Base-by-base conservation (phyloP, 2,329 filamentous ascomycete species). In the Paradendryphiella salina region DNA sequence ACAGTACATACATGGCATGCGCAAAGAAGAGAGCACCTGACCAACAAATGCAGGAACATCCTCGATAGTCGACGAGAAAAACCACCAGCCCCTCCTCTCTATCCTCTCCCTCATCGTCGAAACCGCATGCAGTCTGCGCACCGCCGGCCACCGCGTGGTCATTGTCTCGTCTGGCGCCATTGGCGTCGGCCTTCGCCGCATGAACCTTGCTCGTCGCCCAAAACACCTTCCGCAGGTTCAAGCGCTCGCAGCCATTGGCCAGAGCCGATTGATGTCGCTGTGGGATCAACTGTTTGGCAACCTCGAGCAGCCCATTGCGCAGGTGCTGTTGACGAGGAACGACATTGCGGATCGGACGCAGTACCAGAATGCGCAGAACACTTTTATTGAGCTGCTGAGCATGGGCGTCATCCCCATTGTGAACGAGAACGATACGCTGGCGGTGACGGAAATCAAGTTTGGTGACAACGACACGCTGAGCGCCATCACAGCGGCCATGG, bases 331-430 rank as follows among this genome's bases (percentile, higher is more conserved):
- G 60, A 97, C 94, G 3, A 83, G 94, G 64, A 96, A 93, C 71
- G 94, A 99, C 71, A 99, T 99, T 74, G 90, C 92, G 36, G 93
- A 97, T 85, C 86, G 90, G 53, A 93, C 90, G 21, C 89, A 96
- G 79, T 99, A 97, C 72, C 82, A 92, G 57, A 99, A 99, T 77
- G 94, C 94, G 0, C 91, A 96, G 75, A 96, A 96, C 69, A 97
- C 94, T 0, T 89, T 99, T 71, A 83, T 85, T 44, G 90, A 96
- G 73, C 81, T 97, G 38, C 78, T 99, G 14, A 86, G 92, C 65
- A 94, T 96, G 87, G 92, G 92, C 1, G 93, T 97, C 20, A 95
- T 99, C 57, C 94, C 94, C 8, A 96, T 99, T 65, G 94, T 99
- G 58, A 99, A 99, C 67, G 94, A 99, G 76, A 99, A 99, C 74